Base-by-base conservation (phyloP, 805 yeast genomes). In the Kuraishia molischiana region DNA sequence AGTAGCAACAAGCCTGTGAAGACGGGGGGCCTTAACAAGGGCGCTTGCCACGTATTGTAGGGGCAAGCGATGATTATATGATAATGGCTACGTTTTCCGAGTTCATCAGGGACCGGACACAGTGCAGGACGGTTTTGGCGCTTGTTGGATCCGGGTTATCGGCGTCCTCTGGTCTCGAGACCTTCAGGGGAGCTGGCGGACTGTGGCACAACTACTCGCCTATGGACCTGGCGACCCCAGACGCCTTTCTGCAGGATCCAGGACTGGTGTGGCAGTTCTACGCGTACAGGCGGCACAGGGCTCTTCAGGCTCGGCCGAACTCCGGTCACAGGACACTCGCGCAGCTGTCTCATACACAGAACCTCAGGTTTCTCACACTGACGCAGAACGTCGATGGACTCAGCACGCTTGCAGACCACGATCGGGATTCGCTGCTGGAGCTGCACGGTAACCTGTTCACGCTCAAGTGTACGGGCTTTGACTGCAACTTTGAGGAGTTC, bases 231-330 rank as follows among this genome's bases (percentile, higher is more conserved):
- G 95, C 95, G 5, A 86, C 95, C 0, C 95, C 95, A 1, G 95
- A 86, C 51, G 95, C 95, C 4, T 86, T 87, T 54, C 72, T 77
- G 41, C 64, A 66, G 15, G 89, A 86, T 52, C 95, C 96, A 0
- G 84, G 85, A 0, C 63, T 85, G 8, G 95, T 87, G 5, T 86
- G 96, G 96, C 90, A 84, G 52, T 86, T 83, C 49, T 86, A 87
- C 56, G 67, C 85, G 4, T 74, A 75, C 54, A 60, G 94, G 43
- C 54, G 96, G 33, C 67, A 60, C 34, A 64, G 64, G 35, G 89
- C 95, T 0, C 59, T 84, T 37, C 58, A 57, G 33, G 85, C 90
- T 0, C 56, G 50, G 35, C 95, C 95, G 0, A 86, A 86, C 50
- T 54, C 50, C 8, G 95, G 90, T 1, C 96, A 86, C 52, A 52